These are phyloP conservation scores for Neckera pumila DNA, from an alignment of 225 moss, liverwort and hornwort genomes.

Conservation along the genomic window DNA sequence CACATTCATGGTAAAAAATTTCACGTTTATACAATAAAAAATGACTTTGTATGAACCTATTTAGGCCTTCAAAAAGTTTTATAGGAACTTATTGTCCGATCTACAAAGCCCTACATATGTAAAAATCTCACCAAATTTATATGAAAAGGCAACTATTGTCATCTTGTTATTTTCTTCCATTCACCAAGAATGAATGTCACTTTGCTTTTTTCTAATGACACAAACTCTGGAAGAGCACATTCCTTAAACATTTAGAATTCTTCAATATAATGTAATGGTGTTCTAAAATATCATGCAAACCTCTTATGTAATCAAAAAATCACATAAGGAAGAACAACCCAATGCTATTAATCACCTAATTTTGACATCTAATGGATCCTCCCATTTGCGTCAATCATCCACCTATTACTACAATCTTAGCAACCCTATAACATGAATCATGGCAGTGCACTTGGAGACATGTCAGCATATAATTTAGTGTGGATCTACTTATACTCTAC, in stretches of 20 bases:
- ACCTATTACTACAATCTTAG: too few species aligned
- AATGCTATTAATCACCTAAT: too few species aligned
- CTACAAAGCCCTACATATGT: not conserved
- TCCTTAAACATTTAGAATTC: not conserved
- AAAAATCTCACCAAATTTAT: not conserved
- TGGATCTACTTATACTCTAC: too few species aligned
- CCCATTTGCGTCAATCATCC: too few species aligned
- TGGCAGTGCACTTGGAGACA: too few species aligned
- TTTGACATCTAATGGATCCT: too few species aligned
- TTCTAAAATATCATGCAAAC: not conserved
- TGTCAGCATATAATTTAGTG: too few species aligned
- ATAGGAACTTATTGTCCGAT: not conserved
- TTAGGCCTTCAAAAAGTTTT: not conserved
- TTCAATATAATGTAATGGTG: not conserved
- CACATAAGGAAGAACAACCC: too few species aligned
- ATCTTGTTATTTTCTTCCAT: not conserved
- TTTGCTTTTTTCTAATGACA: not conserved
- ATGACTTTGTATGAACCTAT: not conserved
- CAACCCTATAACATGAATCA: too few species aligned
- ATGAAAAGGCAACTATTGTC: not conserved
- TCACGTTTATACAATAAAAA: not conserved
- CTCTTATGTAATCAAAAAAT: not conserved
- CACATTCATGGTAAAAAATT: fast-evolving
- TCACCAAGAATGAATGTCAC: not conserved
- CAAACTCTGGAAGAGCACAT: not conserved